phyloP scores from a whole-genome alignment of 306 rosid species.

The Leucaena leucocephala region DNA sequence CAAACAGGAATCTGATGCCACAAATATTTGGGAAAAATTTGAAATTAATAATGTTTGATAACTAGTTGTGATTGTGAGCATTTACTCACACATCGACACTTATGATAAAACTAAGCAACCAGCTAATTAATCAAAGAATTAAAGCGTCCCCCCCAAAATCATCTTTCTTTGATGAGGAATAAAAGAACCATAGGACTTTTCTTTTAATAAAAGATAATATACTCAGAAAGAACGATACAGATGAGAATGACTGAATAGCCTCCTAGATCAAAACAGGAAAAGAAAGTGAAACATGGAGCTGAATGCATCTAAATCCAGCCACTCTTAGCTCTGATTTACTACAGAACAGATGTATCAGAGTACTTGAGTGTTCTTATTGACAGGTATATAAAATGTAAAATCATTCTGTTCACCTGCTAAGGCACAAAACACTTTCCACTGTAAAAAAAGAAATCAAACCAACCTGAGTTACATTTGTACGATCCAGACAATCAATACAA shows the following conservation, averaged over 20 bases:
- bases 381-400: constrained; percentile 8
- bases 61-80: background rate
- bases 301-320: background rate
- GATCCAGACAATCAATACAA: constrained; percentile 90
- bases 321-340: constrained; percentile 2
- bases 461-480: constrained; percentile 92
- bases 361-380: background rate
- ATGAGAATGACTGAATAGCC: background rate
- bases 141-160: background rate
- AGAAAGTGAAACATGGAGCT: background rate
- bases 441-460: constrained; percentile 14
- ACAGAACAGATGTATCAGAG: constrained; percentile 13
- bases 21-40: background rate
- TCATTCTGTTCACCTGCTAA: constrained; percentile 26
- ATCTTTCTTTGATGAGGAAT: background rate
- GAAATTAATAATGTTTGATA: background rate
- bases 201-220: background rate
- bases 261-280: background rate
- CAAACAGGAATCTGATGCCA: constrained; percentile 22
- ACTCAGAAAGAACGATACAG: background rate
- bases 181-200: background rate
- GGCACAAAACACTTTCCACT: constrained; percentile 8
- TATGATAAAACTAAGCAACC: background rate
- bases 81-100: background rate
- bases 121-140: background rate